phyloP scores from a whole-genome alignment of 2,329 filamentous ascomycete genomes.

The Xylaria sp. region DNA sequence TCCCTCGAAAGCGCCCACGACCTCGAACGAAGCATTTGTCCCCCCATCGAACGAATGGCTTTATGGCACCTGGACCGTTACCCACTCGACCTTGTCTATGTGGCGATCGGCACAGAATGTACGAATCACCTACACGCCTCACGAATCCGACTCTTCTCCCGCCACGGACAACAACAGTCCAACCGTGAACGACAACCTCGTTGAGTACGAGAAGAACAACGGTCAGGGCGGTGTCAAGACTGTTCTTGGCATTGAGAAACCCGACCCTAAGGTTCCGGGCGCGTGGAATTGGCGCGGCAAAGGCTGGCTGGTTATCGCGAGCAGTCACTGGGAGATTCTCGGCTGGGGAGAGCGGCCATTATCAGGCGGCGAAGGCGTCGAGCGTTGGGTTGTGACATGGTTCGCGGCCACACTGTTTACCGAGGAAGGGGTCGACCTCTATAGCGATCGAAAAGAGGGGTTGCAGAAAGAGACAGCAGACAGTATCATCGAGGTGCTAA shows the following conservation, averaged over 20 bases:
- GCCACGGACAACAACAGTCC: slow-evolving; percentile 47
- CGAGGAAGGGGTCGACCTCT: slow-evolving; percentile 82
- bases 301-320: slow-evolving; percentile 76
- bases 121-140: slow-evolving; percentile 74
- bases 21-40: slow-evolving; percentile 47
- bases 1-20: slow-evolving; percentile 41
- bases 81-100: slow-evolving; percentile 80
- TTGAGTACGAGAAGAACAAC: slow-evolving; percentile 64
- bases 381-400: slow-evolving; percentile 83
- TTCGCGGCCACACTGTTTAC: slow-evolving; percentile 87
- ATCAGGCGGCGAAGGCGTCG: slow-evolving; percentile 46
- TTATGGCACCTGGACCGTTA: slow-evolving; percentile 75
- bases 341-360: slow-evolving; percentile 71
- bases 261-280: slow-evolving; percentile 50
- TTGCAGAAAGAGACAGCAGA: slow-evolving; percentile 66
- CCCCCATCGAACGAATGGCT: slow-evolving; percentile 69
- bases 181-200: slow-evolving; percentile 73
- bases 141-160: slow-evolving; percentile 11
- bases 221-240: slow-evolving; percentile 62
- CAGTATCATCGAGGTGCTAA: slow-evolving; percentile 65
- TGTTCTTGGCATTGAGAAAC: slow-evolving; percentile 73
- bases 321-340: slow-evolving; percentile 82
- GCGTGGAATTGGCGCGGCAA: slow-evolving; percentile 82
- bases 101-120: slow-evolving; percentile 85
- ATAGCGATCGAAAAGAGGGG: slow-evolving; percentile 71